A percentile compares a stretch with the other conserved stretches of the same genome.
Evolutionary conservation across 2,329 filamentous ascomycete species (phyloP).

Genomic region (Xylariales sp.): DNA sequence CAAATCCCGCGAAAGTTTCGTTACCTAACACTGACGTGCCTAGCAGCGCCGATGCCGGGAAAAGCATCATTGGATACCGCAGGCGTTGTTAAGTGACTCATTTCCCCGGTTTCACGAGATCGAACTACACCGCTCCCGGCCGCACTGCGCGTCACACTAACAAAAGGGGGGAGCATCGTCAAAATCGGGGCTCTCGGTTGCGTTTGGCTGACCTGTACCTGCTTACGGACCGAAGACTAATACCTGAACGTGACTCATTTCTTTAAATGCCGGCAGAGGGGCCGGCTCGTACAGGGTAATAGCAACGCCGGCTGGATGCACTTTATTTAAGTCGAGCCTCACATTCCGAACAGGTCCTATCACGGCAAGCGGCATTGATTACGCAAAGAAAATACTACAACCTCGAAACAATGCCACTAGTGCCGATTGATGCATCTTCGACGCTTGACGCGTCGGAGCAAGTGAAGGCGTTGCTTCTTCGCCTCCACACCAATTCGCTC

Average conservation of each 20-base stretch:
- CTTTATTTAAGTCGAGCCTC: not conserved
- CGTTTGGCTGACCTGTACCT: no score
- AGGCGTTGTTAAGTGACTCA: not conserved
- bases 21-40: not conserved
- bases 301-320: not conserved
- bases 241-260: constrained; percentile 11
- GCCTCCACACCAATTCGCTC: constrained; percentile 27
- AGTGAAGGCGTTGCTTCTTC: constrained; percentile 31
- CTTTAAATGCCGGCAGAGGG: not conserved
- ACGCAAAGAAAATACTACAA: not conserved
- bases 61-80: not conserved
- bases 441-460: constrained; percentile 33
- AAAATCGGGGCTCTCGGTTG: no score
- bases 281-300: constrained; percentile 1
- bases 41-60: constrained; percentile 3
- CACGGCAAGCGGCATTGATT: not conserved
- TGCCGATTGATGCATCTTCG: constrained; percentile 12
- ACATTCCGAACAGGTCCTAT: not conserved
- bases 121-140: no score
- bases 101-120: not conserved
- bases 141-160: no score
- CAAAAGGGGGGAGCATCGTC: no score
- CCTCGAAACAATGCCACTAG: constrained; percentile 22
- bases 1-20: not conserved
- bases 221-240: no score